Conservation (phyloP, 805 yeast genomes). For the Teunomyces stri region DNA sequence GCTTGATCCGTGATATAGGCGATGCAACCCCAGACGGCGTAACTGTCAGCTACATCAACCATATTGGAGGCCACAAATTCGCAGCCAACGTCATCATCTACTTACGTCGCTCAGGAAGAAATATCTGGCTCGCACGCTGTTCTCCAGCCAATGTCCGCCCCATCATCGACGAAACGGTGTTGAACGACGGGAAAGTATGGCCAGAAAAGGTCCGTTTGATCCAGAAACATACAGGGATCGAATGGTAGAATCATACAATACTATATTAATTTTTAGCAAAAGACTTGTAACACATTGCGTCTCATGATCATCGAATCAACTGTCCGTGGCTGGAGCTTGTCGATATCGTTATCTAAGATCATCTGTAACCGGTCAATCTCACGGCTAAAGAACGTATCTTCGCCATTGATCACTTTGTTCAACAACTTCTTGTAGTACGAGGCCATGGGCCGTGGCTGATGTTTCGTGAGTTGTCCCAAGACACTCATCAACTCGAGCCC, state of each 20-base stretch:
- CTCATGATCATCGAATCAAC: conserved; percentile 52
- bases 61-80: conserved; percentile 94
- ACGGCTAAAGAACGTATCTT: conserved; percentile 37
- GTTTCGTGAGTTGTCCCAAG: not conserved
- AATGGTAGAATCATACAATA: conserved; percentile 43
- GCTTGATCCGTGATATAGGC: conserved; percentile 69
- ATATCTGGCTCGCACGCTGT: conserved; percentile 86
- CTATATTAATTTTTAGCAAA: not conserved
- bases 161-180: conserved; percentile 71
- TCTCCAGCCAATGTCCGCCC: conserved; percentile 72
- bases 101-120: conserved; percentile 60
- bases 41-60: conserved; percentile 68
- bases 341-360: conserved; percentile 35
- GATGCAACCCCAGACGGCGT: conserved; percentile 79
- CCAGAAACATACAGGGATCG: conserved; percentile 51
- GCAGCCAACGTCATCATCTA: conserved; percentile 87
- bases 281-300: conserved; percentile 44
- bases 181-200: conserved; percentile 68
- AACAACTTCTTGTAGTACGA: conserved; percentile 51
- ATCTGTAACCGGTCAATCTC: conserved; percentile 48
- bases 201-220: conserved; percentile 63
- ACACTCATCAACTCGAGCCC: not conserved
- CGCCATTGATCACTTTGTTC: conserved; percentile 45
- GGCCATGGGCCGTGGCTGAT: conserved; percentile 12
- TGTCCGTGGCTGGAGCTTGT: conserved; percentile 37